phyloP scores from a whole-genome alignment of 2,329 filamentous ascomycete genomes.

The Cladophialophora yegresii region DNA sequence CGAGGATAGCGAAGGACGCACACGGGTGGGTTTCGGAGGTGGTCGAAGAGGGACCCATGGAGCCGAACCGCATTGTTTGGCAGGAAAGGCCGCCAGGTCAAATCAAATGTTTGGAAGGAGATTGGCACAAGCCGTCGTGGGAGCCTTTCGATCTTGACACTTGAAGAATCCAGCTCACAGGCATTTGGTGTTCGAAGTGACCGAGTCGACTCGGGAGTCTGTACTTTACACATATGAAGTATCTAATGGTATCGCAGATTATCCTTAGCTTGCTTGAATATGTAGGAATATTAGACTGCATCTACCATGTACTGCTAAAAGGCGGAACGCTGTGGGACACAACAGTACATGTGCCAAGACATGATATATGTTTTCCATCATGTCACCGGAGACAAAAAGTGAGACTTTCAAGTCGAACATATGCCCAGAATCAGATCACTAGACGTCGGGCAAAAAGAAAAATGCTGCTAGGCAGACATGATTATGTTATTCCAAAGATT shows the following conservation, averaged over 20 bases:
- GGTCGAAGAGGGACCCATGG: slow-evolving; percentile 17
- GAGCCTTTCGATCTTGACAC: slow-evolving; percentile 17
- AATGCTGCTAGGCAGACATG: slow-evolving; percentile 12
- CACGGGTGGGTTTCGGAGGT: slow-evolving; percentile 52
- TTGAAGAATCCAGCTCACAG: not conserved
- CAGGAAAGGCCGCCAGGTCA: slow-evolving; percentile 33
- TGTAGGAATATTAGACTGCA: not conserved
- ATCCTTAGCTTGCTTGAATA: not conserved
- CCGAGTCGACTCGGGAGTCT: not conserved
- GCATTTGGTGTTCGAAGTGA: not conserved
- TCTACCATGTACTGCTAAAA: not conserved
- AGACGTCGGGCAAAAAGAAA: not conserved
- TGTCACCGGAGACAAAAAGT: not conserved
- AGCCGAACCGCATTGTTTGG: slow-evolving; percentile 33
- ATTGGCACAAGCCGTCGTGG: slow-evolving; percentile 18
- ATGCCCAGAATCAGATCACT: not conserved
- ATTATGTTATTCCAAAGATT: slow-evolving; percentile 60
- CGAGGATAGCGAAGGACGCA: slow-evolving; percentile 50
- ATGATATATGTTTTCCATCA: too few relatives aligned
- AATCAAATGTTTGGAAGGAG: slow-evolving; percentile 34
- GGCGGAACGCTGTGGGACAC: too few relatives aligned
- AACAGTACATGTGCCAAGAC: too few relatives aligned
- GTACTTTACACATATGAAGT: not conserved
- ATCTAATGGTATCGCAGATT: not conserved
- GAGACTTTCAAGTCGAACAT: not conserved